These are phyloP conservation scores for Zoysia pacifica DNA, from an alignment of 176 grass and related monocot species.

Conservation along the genomic window DNA sequence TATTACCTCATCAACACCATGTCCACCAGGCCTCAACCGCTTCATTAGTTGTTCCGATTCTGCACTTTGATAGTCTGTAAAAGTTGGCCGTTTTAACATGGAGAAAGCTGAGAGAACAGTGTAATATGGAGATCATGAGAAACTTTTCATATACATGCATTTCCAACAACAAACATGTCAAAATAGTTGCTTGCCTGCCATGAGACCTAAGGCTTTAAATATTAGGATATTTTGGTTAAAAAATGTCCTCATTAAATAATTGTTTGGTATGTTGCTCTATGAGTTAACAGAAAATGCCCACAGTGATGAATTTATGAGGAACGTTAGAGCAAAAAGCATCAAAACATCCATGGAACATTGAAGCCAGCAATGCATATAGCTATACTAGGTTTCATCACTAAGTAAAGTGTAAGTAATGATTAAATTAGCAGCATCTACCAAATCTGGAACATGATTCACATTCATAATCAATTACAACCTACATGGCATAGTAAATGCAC, in stretches of 20 bases:
- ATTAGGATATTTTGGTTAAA: neutral
- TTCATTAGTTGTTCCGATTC: conserved; percentile 97
- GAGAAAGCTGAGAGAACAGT: conserved; percentile 56
- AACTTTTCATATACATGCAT: neutral
- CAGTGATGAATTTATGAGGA: neutral
- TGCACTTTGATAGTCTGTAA: conserved; percentile 92
- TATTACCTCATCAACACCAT: conserved; percentile 87
- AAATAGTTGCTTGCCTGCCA: conserved; percentile 10
- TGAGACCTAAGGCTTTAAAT: conserved; percentile 4
- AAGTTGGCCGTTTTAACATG: conserved; percentile 76
- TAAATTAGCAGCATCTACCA: neutral
- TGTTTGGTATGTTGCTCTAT: conserved; percentile 7
- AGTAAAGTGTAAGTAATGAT: neutral
- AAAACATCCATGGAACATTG: neutral
- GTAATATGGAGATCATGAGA: conserved; percentile 34
- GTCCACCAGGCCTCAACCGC: conserved; percentile 66
- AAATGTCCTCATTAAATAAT: neutral
- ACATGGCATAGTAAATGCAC: conserved; percentile 8
- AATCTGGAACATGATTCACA: neutral
- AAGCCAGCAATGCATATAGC: neutral
- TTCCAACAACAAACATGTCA: conserved; percentile 7
- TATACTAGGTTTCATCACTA: neutral
- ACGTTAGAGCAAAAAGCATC: conserved; percentile 16
- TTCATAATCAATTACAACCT: conserved; percentile 16
- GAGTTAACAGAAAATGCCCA: conserved; percentile 8